Base-by-base conservation (phyloP, 805 yeast species). In the Candida koratica region DNA sequence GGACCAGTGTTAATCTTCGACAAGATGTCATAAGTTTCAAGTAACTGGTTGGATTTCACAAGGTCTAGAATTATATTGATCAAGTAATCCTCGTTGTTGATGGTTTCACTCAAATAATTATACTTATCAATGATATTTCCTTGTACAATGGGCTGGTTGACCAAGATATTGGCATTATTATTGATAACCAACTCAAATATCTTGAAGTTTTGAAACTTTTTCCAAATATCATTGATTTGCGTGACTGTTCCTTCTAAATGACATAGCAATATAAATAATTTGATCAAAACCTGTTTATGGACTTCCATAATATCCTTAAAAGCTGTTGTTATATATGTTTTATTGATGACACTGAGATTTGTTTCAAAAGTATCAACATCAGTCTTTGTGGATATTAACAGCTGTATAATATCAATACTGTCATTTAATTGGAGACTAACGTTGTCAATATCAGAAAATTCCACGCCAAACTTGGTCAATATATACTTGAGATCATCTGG, bases 11-110 rank as follows among this genome's bases (percentile, higher is more conserved):
- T 68, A 35, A 78, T 57, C 34, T 60, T 58, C 3, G 59, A 49
- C 8, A 69, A 56, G 32, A 81, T 56, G 12, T 59, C 46, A 1
- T 58, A 42, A 20, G 68, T 66, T 42, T 77, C 74, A 5, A 75
- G 57, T 5, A 50, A 43, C 18, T 75, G 63, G 41, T 53, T 58
- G 24, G 46, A 48, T 25, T 51, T 60, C 26, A 58, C 51, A 23
- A 56, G 50, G 17, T 50, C 56, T 17, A 61, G 51, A 17, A 59
- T 56, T 6, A 59, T 56, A 22, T 64, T 64, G 11, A 64, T 62
- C 8, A 67, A 43, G 24, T 75, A 54, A 6, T 61, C 57, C 8
- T 48, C 43, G 32, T 57, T 49, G 25, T 47, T 46, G 5, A 44
- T 30, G 20, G 31, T 28, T 4, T 32, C 12, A 24, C 34, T 29